Percentiles rank a stretch among this genome's conserved stretches.
Conservation (phyloP, 345 rosid species). For the Gossypium longicalyx region DNA sequence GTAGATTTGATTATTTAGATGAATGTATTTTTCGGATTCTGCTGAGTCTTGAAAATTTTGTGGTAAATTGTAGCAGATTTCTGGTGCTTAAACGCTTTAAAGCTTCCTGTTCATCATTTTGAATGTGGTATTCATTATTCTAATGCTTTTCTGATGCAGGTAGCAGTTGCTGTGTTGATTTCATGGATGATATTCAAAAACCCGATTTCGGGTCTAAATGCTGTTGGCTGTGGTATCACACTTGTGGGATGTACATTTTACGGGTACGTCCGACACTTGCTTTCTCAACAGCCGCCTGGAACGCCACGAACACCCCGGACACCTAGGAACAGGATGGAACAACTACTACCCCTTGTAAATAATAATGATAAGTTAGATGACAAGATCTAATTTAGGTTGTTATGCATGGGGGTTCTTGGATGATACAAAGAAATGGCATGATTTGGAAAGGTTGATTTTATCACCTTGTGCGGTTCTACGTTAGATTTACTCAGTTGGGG, state of each 20-base stretch:
- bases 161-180: constrained; percentile 88
- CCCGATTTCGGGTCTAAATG: constrained; percentile 83
- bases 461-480: constrained; percentile 13
- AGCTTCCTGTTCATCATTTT: neutral
- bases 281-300: constrained; percentile 72
- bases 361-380: constrained; percentile 81
- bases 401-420: constrained; percentile 4
- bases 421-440: neutral
- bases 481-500: constrained; percentile 13
- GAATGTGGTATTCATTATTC: neutral
- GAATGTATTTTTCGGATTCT: neutral
- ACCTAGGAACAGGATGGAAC: constrained; percentile 69
- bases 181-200: constrained; percentile 93
- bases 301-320: constrained; percentile 90
- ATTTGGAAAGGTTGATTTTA: neutral
- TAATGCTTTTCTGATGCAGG: constrained; percentile 39
- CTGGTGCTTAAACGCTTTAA: neutral
- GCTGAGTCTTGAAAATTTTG: neutral
- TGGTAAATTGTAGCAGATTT: neutral
- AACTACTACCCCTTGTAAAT: constrained; percentile 83
- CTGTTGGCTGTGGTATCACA: constrained; percentile 89
- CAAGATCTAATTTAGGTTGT: constrained; percentile 43
- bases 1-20: neutral
- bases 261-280: constrained; percentile 85
- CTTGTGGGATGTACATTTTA: constrained; percentile 93